phyloP scores from a whole-genome alignment of 495 filamentous ascomycete genomes.

The Aspergillus sclerotiicarbonarius region DNA sequence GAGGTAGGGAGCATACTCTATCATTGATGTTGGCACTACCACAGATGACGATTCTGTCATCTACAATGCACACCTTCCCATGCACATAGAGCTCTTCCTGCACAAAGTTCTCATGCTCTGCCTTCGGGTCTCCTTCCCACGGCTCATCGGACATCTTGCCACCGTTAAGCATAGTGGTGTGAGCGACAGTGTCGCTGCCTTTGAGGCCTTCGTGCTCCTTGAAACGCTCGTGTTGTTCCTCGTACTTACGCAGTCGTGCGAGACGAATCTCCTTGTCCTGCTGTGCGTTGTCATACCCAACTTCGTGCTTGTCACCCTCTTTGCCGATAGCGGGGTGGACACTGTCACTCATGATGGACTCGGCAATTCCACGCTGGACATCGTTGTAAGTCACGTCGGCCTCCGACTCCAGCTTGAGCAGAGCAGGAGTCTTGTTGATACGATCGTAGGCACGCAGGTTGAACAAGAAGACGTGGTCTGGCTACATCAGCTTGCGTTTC shows the following conservation, averaged over 20 bases:
- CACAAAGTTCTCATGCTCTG: constrained; percentile 81
- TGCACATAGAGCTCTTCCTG: constrained; percentile 96
- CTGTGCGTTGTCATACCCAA: constrained; percentile 36
- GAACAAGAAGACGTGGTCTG: constrained; percentile 83
- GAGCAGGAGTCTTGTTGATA: constrained; percentile 71
- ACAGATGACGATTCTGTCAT: constrained; percentile 79
- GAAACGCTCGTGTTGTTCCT: constrained; percentile 48
- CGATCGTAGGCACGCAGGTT: constrained; percentile 89
- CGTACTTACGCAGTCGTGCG: constrained; percentile 63
- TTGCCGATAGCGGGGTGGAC: constrained; percentile 61
- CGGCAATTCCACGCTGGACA: constrained; percentile 79
- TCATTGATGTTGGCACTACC: constrained; percentile 93
- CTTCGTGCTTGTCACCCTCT: constrained; percentile 42
- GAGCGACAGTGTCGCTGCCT: constrained; percentile 68
- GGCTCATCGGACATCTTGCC: constrained; percentile 63
- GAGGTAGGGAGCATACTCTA: constrained; percentile 47
- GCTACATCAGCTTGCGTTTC: constrained; percentile 5
- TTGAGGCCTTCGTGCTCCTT: constrained; percentile 35
- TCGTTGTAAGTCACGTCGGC: constrained; percentile 82
- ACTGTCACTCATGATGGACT: constrained; percentile 76
- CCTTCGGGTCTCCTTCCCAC: constrained; percentile 69
- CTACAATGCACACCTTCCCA: constrained; percentile 81
- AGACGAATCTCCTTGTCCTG: constrained; percentile 39
- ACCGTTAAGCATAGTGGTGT: constrained; percentile 74
- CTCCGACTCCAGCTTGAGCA: constrained; percentile 68